Evolutionary conservation across 176 grass and related monocot genomes (phyloP).

Genomic region (bread wheat (Triticum aestivum)): IWGSC_CS_RefSeq_v2.1 NC_057802.1:442163274-442163773

Average conservation of each 20-base stretch:
- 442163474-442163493: neutral
- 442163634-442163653: neutral
- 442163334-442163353: neutral
- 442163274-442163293: neutral
- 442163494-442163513: neutral
- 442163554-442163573: neutral
- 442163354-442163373: neutral
- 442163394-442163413: neutral
- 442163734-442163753: neutral
- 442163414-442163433: neutral
- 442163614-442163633: neutral
- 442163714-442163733: neutral
- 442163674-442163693: neutral
- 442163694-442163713: neutral
- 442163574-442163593: neutral
- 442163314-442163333: neutral
- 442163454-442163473: neutral
- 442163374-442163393: neutral
- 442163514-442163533: neutral
- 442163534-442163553: neutral
- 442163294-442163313: neutral
- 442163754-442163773: neutral
- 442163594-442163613: neutral
- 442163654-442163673: neutral
- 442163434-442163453: neutral